Conservation (phyloP, 176 grass and related monocot genomes). For the Neostapfia colusana region DNA sequence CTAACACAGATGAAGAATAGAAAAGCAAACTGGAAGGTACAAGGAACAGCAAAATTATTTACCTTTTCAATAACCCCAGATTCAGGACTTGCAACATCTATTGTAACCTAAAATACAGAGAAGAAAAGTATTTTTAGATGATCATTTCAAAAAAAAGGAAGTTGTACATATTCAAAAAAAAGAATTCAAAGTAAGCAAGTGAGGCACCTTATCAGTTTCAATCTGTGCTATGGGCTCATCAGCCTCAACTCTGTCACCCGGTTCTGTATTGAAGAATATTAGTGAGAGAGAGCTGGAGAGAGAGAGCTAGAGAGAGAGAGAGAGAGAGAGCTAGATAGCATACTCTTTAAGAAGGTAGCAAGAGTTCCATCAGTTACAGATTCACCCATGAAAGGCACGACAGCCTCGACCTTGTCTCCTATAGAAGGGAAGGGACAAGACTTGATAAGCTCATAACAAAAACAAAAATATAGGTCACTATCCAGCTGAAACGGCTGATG, state of each 20-base stretch:
- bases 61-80: constrained; percentile 91
- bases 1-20: not conserved
- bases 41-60: not conserved
- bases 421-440: not conserved
- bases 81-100: constrained; percentile 86
- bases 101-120: constrained; percentile 73
- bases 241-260: constrained; percentile 76
- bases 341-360: constrained; percentile 92
- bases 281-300: not conserved
- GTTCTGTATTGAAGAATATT: constrained; percentile 62
- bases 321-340: not conserved
- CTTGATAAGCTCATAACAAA: constrained; percentile 8
- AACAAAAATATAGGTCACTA: constrained; percentile 3
- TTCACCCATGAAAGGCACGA: constrained; percentile 99
- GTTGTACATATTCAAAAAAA: not conserved
- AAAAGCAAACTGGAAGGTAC: constrained; percentile 21
- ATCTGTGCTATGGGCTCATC: constrained; percentile 97
- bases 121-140: not conserved
- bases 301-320: not conserved
- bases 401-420: constrained; percentile 81
- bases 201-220: constrained; percentile 87
- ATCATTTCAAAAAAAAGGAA: not conserved
- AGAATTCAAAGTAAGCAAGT: constrained; percentile 11
- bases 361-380: constrained; percentile 99
- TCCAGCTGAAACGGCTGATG: not conserved